Evolutionary conservation across 2,329 filamentous ascomycete genomes (phyloP).

Genomic region (Conoideocrella luteorostrata): DNA sequence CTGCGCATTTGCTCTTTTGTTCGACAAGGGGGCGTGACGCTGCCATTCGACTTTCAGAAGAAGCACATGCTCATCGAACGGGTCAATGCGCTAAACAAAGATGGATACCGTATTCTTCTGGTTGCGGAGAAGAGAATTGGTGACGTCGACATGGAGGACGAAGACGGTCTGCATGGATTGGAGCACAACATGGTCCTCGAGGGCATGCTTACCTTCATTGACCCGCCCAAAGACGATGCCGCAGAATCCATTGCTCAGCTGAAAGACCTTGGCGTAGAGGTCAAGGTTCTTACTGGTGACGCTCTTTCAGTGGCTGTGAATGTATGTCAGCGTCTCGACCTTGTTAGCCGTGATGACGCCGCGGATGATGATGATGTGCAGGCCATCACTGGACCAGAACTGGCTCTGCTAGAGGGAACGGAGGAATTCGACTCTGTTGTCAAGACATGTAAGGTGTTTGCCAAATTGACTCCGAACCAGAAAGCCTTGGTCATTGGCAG

Average conservation of each 20-base stretch:
- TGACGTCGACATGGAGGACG: constrained; percentile 11
- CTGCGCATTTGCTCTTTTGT: constrained; percentile 16
- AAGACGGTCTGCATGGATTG: constrained; percentile 16
- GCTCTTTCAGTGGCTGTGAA: constrained; percentile 22
- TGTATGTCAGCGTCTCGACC: constrained; percentile 18
- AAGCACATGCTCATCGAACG: constrained; percentile 11
- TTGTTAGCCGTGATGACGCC: constrained; percentile 13
- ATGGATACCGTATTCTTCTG: constrained; percentile 18
- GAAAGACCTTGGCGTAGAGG: constrained; percentile 17
- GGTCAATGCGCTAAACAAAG: constrained; percentile 12
- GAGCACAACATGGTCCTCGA: constrained; percentile 20
- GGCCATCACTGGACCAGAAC: constrained; percentile 19
- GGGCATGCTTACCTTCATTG: constrained; percentile 21
- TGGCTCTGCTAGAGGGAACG: constrained; percentile 13
- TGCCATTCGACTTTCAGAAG: constrained; percentile 13
- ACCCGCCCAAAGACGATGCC: constrained; percentile 23
- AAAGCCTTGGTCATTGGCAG: constrained; percentile 19
- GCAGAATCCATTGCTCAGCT: constrained; percentile 18
- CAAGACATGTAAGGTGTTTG: constrained; percentile 20
- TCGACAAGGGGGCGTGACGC: constrained; percentile 11
- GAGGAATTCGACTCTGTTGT: constrained; percentile 17
- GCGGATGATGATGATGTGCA: constrained; percentile 14
- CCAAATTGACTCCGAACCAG: constrained; percentile 21
- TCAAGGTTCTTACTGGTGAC: constrained; percentile 23
- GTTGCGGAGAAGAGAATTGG: constrained; percentile 17